Percentiles rank a stretch among this genome's conserved stretches.
Evolutionary conservation across 2,329 filamentous ascomycete genomes (phyloP).

Genomic region (Ophioceras dolichostomum): DNA sequence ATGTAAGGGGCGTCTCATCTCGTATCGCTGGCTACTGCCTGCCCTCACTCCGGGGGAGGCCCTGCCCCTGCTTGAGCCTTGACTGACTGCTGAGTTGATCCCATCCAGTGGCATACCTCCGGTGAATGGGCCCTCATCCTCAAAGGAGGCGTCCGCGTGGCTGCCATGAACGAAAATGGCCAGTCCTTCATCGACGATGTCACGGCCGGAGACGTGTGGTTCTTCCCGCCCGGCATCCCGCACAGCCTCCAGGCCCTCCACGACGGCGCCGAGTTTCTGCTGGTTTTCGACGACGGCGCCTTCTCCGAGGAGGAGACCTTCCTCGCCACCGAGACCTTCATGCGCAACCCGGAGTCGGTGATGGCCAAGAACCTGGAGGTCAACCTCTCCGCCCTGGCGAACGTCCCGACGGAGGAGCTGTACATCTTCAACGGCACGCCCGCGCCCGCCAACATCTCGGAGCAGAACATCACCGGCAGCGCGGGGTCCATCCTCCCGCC

Average conservation of each 20-base stretch:
- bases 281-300: conserved; percentile 45
- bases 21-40: too few relatives aligned
- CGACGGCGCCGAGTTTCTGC: conserved; percentile 42
- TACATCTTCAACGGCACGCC: conserved; percentile 42
- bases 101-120: conserved; percentile 36
- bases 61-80: background rate
- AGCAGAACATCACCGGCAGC: conserved; percentile 33
- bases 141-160: conserved; percentile 38
- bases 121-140: conserved; percentile 39
- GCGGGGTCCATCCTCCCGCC: conserved; percentile 26
- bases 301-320: conserved; percentile 50
- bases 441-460: conserved; percentile 28
- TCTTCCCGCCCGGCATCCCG: conserved; percentile 35
- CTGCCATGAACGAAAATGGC: conserved; percentile 38
- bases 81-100: background rate
- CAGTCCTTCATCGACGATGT: conserved; percentile 34
- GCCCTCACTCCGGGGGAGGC: too few relatives aligned
- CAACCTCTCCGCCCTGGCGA: conserved; percentile 30
- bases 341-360: conserved; percentile 37
- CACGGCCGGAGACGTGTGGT: conserved; percentile 39
- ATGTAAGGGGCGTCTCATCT: conserved; percentile 21
- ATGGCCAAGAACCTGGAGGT: conserved; percentile 42
- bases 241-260: conserved; percentile 42
- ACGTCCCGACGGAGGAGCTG: conserved; percentile 32
- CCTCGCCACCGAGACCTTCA: conserved; percentile 39